Evolutionary conservation across 495 filamentous ascomycete genomes (phyloP), one percentile per base, ranked within the genome.

Genomic region (Parathielavia appendiculata): DNA sequence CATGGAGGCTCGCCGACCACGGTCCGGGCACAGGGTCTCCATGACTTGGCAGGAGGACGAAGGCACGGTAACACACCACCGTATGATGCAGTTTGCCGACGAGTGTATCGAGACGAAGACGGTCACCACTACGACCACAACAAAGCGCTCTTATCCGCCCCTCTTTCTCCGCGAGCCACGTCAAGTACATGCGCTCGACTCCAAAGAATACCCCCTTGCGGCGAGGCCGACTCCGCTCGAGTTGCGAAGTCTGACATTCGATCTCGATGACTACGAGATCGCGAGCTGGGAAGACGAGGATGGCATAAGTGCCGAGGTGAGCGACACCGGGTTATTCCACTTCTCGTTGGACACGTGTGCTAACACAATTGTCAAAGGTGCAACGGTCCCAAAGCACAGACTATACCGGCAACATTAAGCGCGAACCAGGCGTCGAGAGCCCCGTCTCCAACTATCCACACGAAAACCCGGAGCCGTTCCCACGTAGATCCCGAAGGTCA

Each of bases 41-140:
- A 72, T 78, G 60, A 76, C 73, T 54, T 78, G 69, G 63, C 70
- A 75, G 47, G 76, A 77, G 16, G 67, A 72, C 49, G 71, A 76
- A 51, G 65, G 62, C 39, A 59, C 68, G 26, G 67, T 68, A 6
- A 57, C 67, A 4, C 67, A 69, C 40, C 65, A 51, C 36, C 52
- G 61, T 10, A 63, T 71, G 35, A 71, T 82, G 50, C 75, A 78
- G 57, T 78, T 81, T 59, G 76, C 75, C 49, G 73, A 82, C 19
- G 79, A 83, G 61, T 82, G 79, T 57, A 75, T 83, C 60, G 80
- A 83, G 67, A 82, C 79, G n/a, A 83, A 79, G 67, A 83, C 78
- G 11, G 85, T 97, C 59, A 97, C 92, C 5, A 97, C 93, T 0
- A 97, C 92, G 0, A 97, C 92, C 0, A 96, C 90, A 1, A 97